These are phyloP conservation scores for Saturnispora halmiae DNA, from an alignment of 805 yeast species.

Conservation along the genomic window DNA sequence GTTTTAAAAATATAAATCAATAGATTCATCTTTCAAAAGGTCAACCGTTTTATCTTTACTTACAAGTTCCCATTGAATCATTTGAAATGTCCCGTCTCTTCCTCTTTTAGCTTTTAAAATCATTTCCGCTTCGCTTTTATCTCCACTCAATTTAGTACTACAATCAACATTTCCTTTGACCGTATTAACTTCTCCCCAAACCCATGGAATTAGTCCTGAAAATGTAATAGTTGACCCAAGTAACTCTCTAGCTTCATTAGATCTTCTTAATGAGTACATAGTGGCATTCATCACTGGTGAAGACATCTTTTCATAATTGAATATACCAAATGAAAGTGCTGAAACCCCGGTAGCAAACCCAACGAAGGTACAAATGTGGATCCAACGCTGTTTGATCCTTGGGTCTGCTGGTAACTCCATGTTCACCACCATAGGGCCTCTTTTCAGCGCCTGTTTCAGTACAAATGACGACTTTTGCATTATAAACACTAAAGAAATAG, in stretches of 20 bases:
- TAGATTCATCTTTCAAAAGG: slow-evolving; percentile 12
- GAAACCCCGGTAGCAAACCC: slow-evolving; percentile 47
- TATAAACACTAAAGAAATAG: background rate
- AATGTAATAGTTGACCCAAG: slow-evolving; percentile 74
- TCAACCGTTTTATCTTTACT: slow-evolving; percentile 37
- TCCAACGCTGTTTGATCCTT: slow-evolving; percentile 37
- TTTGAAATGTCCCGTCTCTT: slow-evolving; percentile 49
- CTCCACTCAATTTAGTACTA: slow-evolving; percentile 61
- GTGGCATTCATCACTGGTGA: slow-evolving; percentile 87
- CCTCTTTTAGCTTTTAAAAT: slow-evolving; percentile 56
- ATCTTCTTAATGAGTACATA: slow-evolving; percentile 74
- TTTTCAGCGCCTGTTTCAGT: background rate
- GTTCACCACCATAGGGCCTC: slow-evolving; percentile 51
- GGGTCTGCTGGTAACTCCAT: slow-evolving; percentile 78
- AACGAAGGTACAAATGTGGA: slow-evolving; percentile 35
- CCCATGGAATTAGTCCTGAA: slow-evolving; percentile 78
- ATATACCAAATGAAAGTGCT: slow-evolving; percentile 51
- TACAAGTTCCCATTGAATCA: slow-evolving; percentile 54
- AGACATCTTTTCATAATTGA: slow-evolving; percentile 87
- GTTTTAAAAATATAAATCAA: slow-evolving; percentile 4
- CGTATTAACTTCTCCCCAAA: slow-evolving; percentile 74
- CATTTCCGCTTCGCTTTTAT: slow-evolving; percentile 41
- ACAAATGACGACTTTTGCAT: background rate
- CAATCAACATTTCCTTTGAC: slow-evolving; percentile 76
- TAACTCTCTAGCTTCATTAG: slow-evolving; percentile 47